Percentiles rank a stretch among this genome's conserved stretches.
phyloP scores from a whole-genome alignment of 192 early-diverging fungal genomes.

The Coemansia sp. region DNA sequence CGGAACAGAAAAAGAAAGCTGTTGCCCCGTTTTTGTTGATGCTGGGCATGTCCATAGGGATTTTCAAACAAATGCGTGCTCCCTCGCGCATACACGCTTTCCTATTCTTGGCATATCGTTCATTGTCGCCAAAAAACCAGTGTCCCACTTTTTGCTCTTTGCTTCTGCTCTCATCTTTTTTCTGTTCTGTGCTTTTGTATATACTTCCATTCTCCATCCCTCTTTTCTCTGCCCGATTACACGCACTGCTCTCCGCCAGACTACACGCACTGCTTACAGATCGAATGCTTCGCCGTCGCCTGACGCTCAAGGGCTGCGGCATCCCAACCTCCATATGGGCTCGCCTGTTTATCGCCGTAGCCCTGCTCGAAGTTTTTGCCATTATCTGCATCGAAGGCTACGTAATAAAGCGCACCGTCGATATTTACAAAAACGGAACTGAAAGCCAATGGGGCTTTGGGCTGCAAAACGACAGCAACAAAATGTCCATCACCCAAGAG shows the following conservation, averaged over 20 bases:
- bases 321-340: conserved; percentile 56
- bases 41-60: background rate
- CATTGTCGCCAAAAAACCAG: no score
- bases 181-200: no score
- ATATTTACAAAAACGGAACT: conserved; percentile 52
- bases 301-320: conserved; percentile 44
- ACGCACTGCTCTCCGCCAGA: background rate
- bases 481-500: conserved; percentile 51
- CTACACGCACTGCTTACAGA: background rate
- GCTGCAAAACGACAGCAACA: conserved; percentile 34
- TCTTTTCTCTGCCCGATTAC: background rate
- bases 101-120: background rate
- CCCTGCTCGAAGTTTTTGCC: conserved; percentile 51
- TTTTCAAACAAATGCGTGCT: background rate
- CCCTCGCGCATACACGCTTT: background rate
- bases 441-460: conserved; percentile 55
- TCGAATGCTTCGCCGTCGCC: conserved; percentile 11
- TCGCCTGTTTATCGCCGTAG: conserved; percentile 46
- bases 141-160: no score
- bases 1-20: background rate
- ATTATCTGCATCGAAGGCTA: conserved; percentile 55
- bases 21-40: background rate
- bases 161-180: no score
- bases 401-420: conserved; percentile 52
- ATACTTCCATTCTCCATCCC: background rate